Evolutionary conservation across 2,329 filamentous ascomycete genomes (phyloP), one percentile per base, ranked within the genome.

Genomic region (Xylaria sp.): DNA sequence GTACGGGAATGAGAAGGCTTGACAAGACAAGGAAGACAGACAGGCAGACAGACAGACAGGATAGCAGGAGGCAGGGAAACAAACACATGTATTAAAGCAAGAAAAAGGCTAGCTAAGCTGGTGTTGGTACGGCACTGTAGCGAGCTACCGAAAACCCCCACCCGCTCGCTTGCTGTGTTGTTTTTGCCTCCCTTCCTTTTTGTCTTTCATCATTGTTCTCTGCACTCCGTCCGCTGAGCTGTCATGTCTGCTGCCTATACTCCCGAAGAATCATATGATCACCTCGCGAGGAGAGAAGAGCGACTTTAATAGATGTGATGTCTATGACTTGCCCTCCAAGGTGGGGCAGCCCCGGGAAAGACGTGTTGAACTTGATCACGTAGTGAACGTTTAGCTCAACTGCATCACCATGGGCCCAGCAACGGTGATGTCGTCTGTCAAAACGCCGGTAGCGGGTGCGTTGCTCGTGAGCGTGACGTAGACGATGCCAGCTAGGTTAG

Each of bases 391-490:
- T 56, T 77, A 84, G 67, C 81, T 82, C 47, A 86, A 73, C 49
- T 80, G 77, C 74, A 88, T 76, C 54, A 85, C 82, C 78, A 87
- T 82, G 48, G 86, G 85, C 1, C 87, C 89, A 68, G 89, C 88
- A 66, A 91, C 78, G 48, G 87, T 86, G 68, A 88, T 87, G 56
- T 83, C 83, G 75, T 90, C 87, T 2, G 81, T 84, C 63, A 89
- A 72, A 37, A 79, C 74, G 35, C 83, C 85, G 21, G 76, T 77
- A 29, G 80, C 71, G 17, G 85, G 84, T 1, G 76, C 79, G 29
- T 73, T 72, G 69, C 73, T 89, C 57, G 88, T 85, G 67, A 92
- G 80, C 70, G 87, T 86, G 70, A 91, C 81, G 76, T 90, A 92
- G 51, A 85, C 84, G 65, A 90, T 79, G 47, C 89, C 89, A 8